These are phyloP conservation scores for Rehmannia glutinosa DNA, from an alignment of 257 asterid species.

Conservation along the genomic window DNA sequence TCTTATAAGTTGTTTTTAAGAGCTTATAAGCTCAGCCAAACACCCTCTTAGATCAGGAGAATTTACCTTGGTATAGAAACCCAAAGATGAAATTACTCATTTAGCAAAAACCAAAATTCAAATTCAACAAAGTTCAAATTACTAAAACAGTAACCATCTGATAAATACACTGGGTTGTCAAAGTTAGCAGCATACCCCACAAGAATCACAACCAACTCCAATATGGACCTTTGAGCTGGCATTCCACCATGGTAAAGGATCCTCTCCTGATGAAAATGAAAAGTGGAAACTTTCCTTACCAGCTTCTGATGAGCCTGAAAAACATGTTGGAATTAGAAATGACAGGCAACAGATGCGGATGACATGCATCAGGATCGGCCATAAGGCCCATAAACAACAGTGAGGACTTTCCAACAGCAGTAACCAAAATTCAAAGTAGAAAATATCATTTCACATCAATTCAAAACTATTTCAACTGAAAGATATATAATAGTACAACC, in stretches of 20 bases:
- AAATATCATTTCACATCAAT: background rate
- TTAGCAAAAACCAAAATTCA: background rate
- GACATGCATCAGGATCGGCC: background rate
- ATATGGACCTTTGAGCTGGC: conserved; percentile 32
- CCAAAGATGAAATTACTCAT: background rate
- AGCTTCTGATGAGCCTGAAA: conserved; percentile 26
- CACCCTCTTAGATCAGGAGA: too few relatives aligned
- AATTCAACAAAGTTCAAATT: background rate
- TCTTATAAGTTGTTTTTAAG: too few relatives aligned
- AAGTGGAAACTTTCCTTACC: conserved; percentile 13
- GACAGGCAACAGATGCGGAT: background rate
- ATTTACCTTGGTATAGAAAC: too few relatives aligned
- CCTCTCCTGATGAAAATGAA: conserved; percentile 28
- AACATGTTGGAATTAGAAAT: conserved; percentile 5
- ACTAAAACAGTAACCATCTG: background rate
- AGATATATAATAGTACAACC: background rate
- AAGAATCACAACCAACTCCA: conserved; percentile 53
- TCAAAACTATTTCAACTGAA: background rate
- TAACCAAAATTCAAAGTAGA: background rate
- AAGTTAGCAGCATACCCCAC: conserved; percentile 50
- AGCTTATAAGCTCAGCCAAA: too few relatives aligned
- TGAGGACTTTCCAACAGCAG: background rate
- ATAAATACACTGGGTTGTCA: background rate
- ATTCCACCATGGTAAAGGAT: conserved; percentile 31
- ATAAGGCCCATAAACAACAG: conserved; percentile 8